Base-by-base conservation (phyloP, 805 yeast species). In the Diddensiella santjacobensis region DNA sequence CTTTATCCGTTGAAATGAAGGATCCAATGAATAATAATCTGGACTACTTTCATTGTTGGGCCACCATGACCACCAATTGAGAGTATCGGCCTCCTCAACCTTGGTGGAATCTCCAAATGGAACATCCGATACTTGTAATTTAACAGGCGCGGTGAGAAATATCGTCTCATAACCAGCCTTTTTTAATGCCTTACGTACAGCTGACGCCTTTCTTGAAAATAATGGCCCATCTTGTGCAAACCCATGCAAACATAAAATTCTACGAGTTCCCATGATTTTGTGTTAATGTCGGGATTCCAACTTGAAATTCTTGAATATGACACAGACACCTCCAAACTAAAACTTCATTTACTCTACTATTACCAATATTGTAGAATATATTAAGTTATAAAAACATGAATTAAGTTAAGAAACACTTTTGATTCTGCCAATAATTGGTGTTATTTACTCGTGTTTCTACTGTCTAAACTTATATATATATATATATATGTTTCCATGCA, bases 141-240 rank as follows among this genome's bases (percentile, higher is more conserved):
- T 67, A 3, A 79, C 65, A 1, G 98, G 96, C 1, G 85, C 98
- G 57, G 87, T 86, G 40, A 90, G 70, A 65, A 84, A 91, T 19
- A 81, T 78, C 35, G 87, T 73, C 58, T 84, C 87, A 57, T 82
- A 79, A 41, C 87, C 81, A 29, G 78, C 71, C 47, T 78, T 73
- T 60, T 78, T 75, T 51, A 93, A 69, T 39, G 81, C 76, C 59
- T 93, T 91, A 54, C 98, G 75, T 22, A 91, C 74, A 2, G 95
- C 97, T 1, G 95, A 82, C 0, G 96, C 83, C 65, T 93, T 91
- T 57, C 84, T 87, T 47, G 95, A 84, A 68, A 91, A 91, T 11
- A 83, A 74, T 37, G 83, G 75, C 4, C 91, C 91, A 53, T 82
- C 84, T 71, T 91, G 96, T 15, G 66, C 80, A 66, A 82, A 89